Evolutionary conservation across 768 basidiomycete species (phyloP), one percentile per base, ranked within the genome.

Genomic region (Agaricus blazei): DNA sequence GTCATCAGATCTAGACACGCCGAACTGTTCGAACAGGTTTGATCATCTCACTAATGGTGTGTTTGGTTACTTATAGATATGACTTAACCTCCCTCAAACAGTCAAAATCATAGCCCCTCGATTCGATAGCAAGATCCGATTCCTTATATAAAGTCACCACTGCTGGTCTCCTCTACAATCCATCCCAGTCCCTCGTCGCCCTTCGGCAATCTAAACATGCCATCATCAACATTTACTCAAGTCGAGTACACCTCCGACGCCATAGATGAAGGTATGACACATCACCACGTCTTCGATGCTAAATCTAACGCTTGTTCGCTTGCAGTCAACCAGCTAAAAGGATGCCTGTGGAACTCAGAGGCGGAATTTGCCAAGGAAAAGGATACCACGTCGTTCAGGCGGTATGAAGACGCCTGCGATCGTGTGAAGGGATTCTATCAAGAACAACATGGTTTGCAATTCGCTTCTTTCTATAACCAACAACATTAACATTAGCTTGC

Each of bases 401-500:
- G 88, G 67, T 91, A 90, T 63, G 83, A 88, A 42, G 75, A 71
- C 19, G 88, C 88, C 4, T 88, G 88, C 63, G 86, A 89, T 54
- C 85, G 86, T 53, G 88, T 90, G 67, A 88, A 84, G 69, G 70
- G 71, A 4, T 89, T 90, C 63, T 90, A 90, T 70, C 82, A 80
- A 61, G 88, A 89, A 63, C 88, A 90, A 61, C 88, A 90, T 56
- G 87, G 88, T 88, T 23, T 1, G 8, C 8, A n/a, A 14, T 42
- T 46, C 26, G 0, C 28, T 29, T 28, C 36, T 26, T 14, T 19
- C 19, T 19, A 9, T 37, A 43, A 43, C 26, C 26, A 37, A 28
- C 41, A 3, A 19, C 6, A 55, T 55, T 12, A 48, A 28, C 46
- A 38, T 8, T 12, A 9, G 26, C 7, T 44, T 90, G 89, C 85